Evolutionary conservation across 1,139 yeast genomes (phyloP), one percentile per base, ranked within the genome.

Genomic region (Starmera stellimalicola): DNA sequence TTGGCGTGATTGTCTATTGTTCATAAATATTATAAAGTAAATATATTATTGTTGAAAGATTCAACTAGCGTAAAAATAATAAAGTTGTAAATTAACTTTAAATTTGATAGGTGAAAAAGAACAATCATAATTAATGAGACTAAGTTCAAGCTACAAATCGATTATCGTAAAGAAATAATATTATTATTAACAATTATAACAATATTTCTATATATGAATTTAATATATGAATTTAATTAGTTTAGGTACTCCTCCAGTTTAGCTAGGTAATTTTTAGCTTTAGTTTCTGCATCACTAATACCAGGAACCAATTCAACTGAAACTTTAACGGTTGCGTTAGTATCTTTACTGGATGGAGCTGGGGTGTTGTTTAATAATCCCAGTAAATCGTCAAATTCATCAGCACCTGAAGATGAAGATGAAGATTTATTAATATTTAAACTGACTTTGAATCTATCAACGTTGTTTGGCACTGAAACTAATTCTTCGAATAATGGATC

Each of bases 401-500:
- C 25, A 22, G 25, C 11, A 22, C 8, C 12, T 22, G 11, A 22
- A 22, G 7, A n/a, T 6, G 25, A 19, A 19, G 23, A 19, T 7
- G 36, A 18, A 9, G 33, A 31, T 10, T 26, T 15, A 29, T 47
- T 45, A 15, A 45, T 31, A 27, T 44, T 40, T 20, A 48, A 31
- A 16, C 38, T 34, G 28, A 46, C 31, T n/a, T 62, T 62, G 52
- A 83, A 77, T 55, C 87, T 67, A 33, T 69, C 70, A 24, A 70
- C 60, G 30, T 70, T 70, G 26, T 73, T 73, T 26, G 79, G 62
- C 18, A 78, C 73, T 5, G 75, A 65, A 31, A 80, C 47, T 42
- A 82, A 60, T 27, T 72, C 81, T 49, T 80, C 91, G 50, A 82
- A 82, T 12, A 75, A 45, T 25, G 78, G 76, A 44, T 76, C 83